Conservation (phyloP, 1,284 basidiomycete genomes). For the Puccinia triticina region DNA sequence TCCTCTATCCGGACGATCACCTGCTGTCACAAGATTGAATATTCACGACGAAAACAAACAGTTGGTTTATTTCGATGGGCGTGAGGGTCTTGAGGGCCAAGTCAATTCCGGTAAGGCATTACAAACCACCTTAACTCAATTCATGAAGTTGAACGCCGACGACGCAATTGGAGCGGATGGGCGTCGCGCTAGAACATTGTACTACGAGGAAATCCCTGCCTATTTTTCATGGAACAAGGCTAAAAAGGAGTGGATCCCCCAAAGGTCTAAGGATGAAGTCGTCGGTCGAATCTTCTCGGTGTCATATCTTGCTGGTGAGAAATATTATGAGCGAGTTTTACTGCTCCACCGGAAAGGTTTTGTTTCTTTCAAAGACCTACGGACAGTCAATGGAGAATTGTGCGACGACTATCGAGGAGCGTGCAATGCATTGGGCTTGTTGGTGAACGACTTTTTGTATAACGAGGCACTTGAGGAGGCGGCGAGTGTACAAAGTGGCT, state of each 20-base stretch:
- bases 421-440: constrained; percentile 62
- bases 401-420: constrained; percentile 60
- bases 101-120: too few species aligned
- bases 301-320: constrained; percentile 60
- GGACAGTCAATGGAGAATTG: constrained; percentile 56
- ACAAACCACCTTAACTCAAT: too few species aligned
- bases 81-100: background rate
- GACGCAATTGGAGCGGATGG: background rate
- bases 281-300: too few species aligned
- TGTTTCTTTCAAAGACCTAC: constrained; percentile 60
- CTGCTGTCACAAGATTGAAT: background rate
- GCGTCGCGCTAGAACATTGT: background rate
- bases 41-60: constrained; percentile 13
- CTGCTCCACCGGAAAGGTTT: constrained; percentile 61
- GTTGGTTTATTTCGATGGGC: background rate
- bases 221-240: too few species aligned
- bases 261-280: too few species aligned
- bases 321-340: constrained; percentile 62
- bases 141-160: background rate
- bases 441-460: constrained; percentile 61
- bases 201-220: constrained; percentile 16
- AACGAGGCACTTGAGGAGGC: constrained; percentile 63
- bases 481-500: constrained; percentile 61
- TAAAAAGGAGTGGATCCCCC: too few species aligned
- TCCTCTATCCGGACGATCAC: constrained; percentile 56